Evolutionary conservation across 768 basidiomycete genomes (phyloP).

Genomic region (Termitomyces sp.): DNA sequence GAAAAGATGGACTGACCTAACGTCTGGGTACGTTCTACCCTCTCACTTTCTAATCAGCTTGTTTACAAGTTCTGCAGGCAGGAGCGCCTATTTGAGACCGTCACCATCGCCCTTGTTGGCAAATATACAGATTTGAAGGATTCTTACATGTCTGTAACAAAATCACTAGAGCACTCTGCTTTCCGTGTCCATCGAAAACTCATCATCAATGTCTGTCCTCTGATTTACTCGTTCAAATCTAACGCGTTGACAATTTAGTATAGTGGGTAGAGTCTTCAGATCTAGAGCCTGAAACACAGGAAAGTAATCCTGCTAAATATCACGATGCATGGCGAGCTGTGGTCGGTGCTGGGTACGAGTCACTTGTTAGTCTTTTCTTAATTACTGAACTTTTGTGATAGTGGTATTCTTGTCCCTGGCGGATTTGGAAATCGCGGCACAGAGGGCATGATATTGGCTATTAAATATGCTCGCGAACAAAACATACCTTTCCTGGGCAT

Average conservation of each 20-base stretch:
- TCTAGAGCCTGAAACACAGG: slow-evolving; percentile 77
- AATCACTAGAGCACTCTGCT: slow-evolving; percentile 94
- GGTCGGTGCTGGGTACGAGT: slow-evolving; percentile 77
- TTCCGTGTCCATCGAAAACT: slow-evolving; percentile 88
- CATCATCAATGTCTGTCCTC: slow-evolving; percentile 58
- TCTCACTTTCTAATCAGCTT: not conserved
- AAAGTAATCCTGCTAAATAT: slow-evolving; percentile 77
- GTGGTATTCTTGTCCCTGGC: slow-evolving; percentile 95
- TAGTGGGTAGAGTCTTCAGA: slow-evolving; percentile 98
- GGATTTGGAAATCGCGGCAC: slow-evolving; percentile 93
- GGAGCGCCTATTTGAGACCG: slow-evolving; percentile 86
- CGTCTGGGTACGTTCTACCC: slow-evolving; percentile 53
- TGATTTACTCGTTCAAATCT: not conserved
- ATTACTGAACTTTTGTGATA: slow-evolving; percentile 22
- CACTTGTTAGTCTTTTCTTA: not conserved
- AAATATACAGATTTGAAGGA: slow-evolving; percentile 98
- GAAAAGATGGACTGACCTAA: slow-evolving; percentile 78
- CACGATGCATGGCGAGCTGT: slow-evolving; percentile 95
- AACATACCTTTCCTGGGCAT: slow-evolving; percentile 94
- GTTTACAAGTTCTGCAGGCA: slow-evolving; percentile 47
- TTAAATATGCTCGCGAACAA: slow-evolving; percentile 94
- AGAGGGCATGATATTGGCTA: slow-evolving; percentile 98
- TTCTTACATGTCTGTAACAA: slow-evolving; percentile 97
- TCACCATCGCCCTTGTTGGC: slow-evolving; percentile 88
- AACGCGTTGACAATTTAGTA: not conserved